These are phyloP conservation scores for Hemileccinum rubropunctum DNA, from an alignment of 768 basidiomycete species.

Conservation along the genomic window DNA sequence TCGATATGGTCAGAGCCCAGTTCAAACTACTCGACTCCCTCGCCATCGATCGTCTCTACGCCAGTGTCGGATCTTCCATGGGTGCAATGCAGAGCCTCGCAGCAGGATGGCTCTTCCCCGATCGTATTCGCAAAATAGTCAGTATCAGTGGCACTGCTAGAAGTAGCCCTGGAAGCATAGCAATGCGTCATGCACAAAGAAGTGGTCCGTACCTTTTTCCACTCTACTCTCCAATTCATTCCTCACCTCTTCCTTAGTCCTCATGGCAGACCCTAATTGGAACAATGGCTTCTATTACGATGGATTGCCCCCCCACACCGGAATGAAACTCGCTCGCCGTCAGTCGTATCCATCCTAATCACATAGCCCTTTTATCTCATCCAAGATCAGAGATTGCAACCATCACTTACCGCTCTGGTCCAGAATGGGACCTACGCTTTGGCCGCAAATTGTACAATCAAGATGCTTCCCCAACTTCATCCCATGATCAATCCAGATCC, in stretches of 20 bases:
- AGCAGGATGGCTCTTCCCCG: conserved; percentile 88
- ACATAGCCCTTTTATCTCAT: not conserved
- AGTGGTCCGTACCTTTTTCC: conserved; percentile 59
- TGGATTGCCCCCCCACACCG: conserved; percentile 89
- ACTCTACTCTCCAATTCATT: not conserved
- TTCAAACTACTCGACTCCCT: conserved; percentile 83
- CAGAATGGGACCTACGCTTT: conserved; percentile 99
- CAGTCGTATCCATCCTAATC: conserved; percentile 26
- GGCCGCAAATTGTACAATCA: conserved; percentile 63
- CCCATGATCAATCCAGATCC: conserved; percentile 22
- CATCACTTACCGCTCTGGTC: conserved; percentile 97
- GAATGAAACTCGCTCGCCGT: conserved; percentile 99
- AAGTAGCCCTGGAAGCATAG: conserved; percentile 88
- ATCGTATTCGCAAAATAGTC: conserved; percentile 85
- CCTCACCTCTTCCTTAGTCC: conserved; percentile 50
- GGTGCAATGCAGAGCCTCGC: conserved; percentile 98
- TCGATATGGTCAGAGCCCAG: conserved; percentile 97
- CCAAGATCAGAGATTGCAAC: conserved; percentile 84
- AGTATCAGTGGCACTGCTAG: conserved; percentile 95
- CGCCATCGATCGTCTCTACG: conserved; percentile 81
- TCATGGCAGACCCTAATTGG: conserved; percentile 99
- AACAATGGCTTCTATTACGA: conserved; percentile 99
- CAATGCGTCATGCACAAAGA: conserved; percentile 94
- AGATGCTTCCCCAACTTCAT: conserved; percentile 5
- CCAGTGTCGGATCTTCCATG: conserved; percentile 94